phyloP scores from a whole-genome alignment of 805 yeast species.

The Candida alai region DNA sequence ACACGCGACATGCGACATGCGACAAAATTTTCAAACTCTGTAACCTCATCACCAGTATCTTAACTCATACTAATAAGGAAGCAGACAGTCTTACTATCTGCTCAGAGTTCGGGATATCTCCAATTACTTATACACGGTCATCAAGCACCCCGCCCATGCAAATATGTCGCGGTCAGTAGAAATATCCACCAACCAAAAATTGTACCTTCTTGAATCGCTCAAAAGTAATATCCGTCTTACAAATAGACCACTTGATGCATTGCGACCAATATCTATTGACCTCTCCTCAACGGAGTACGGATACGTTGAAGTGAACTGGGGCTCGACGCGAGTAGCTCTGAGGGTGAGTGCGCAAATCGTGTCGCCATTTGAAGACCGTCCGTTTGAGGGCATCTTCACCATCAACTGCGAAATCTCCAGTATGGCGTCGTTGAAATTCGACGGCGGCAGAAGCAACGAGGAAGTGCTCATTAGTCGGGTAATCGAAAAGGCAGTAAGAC shows the following conservation, averaged over 20 bases:
- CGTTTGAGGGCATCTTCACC: conserved; percentile 85
- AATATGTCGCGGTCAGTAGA: conserved; percentile 60
- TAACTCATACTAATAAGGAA: no score
- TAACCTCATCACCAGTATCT: no score
- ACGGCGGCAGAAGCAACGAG: conserved; percentile 66
- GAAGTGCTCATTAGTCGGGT: conserved; percentile 78
- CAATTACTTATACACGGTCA: no score
- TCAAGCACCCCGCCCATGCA: no score
- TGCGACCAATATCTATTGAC: conserved; percentile 53
- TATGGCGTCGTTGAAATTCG: conserved; percentile 85
- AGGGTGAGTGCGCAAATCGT: conserved; percentile 72
- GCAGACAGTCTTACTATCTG: no score
- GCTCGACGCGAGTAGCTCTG: conserved; percentile 66
- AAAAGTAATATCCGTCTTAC: conserved; percentile 62
- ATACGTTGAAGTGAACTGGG: conserved; percentile 72
- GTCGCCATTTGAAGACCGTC: conserved; percentile 84
- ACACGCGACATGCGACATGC: no score
- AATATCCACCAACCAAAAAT: conserved; percentile 59
- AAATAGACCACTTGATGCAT: conserved; percentile 60
- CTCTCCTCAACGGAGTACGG: conserved; percentile 73
- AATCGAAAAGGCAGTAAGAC: conserved; percentile 85
- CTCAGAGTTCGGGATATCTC: no score
- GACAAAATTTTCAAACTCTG: no score
- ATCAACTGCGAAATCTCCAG: conserved; percentile 86
- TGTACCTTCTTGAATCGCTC: conserved; percentile 60